Conservation (phyloP, 148 eudicot genomes). For the Camellia sinensis region DNA sequence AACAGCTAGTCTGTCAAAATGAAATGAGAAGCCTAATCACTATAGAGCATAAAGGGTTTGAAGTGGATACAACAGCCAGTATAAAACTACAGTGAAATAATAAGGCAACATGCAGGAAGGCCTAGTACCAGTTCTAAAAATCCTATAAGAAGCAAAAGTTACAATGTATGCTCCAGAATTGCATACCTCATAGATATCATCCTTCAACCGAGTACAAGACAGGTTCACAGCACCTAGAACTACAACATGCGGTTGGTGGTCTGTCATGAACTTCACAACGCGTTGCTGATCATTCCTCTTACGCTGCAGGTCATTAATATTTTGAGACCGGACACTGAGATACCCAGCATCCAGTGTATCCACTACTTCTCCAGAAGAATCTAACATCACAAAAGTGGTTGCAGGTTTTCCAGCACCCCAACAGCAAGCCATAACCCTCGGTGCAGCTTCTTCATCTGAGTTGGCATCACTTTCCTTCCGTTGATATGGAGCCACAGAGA, state of each 20-base stretch:
- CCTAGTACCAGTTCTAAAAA: neutral
- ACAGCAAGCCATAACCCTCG: constrained; percentile 99
- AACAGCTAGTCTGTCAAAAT: neutral
- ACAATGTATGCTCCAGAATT: neutral
- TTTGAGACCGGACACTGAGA: constrained; percentile 64
- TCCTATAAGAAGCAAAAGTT: neutral
- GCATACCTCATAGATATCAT: constrained; percentile 88
- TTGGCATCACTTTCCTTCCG: constrained; percentile 61
- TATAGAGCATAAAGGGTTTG: neutral
- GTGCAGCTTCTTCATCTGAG: constrained; percentile 85
- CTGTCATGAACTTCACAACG: constrained; percentile 81
- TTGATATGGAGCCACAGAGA: constrained; percentile 89
- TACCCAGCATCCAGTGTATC: constrained; percentile 82
- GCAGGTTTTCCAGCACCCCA: constrained; percentile 95
- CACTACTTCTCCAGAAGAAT: constrained; percentile 88
- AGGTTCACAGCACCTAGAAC: constrained; percentile 87
- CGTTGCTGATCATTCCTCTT: constrained; percentile 88
- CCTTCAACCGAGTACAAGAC: constrained; percentile 81
- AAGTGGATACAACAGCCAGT: neutral
- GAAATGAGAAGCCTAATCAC: neutral
- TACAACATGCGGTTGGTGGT: constrained; percentile 94
- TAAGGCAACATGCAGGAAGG: neutral
- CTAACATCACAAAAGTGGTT: constrained; percentile 93
- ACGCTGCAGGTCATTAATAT: constrained; percentile 75
- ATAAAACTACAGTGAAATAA: neutral